Conservation (phyloP, 345 rosid species). For the Hibiscus mutabilis region DNA sequence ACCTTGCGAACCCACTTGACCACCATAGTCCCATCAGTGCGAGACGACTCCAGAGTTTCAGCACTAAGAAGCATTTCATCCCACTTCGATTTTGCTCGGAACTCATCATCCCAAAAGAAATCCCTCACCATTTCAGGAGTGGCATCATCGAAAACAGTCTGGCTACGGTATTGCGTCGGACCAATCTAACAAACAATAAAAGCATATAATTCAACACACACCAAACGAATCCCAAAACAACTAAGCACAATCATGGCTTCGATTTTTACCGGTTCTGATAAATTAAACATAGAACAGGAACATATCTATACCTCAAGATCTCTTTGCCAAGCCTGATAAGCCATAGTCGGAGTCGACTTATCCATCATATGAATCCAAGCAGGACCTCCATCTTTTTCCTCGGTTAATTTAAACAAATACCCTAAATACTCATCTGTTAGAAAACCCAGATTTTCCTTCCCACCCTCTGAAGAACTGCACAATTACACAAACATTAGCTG, state of each 20-base stretch:
- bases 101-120: slow-evolving; percentile 97
- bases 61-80: slow-evolving; percentile 83
- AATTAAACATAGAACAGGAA: neutral
- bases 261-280: neutral
- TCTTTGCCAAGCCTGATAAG: slow-evolving; percentile 90
- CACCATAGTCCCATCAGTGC: slow-evolving; percentile 62
- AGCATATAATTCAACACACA: slow-evolving; percentile 14
- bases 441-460: slow-evolving; percentile 28
- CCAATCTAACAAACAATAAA: slow-evolving; percentile 35
- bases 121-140: slow-evolving; percentile 87
- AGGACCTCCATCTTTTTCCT: slow-evolving; percentile 91
- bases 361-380: slow-evolving; percentile 98
- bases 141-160: slow-evolving; percentile 82
- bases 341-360: slow-evolving; percentile 58
- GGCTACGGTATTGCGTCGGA: slow-evolving; percentile 88
- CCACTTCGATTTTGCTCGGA: slow-evolving; percentile 58
- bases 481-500: neutral
- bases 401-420: slow-evolving; percentile 64
- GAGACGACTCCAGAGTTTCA: slow-evolving; percentile 55
- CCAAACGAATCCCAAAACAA: neutral
- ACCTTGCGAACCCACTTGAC: slow-evolving; percentile 98
- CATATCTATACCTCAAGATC: slow-evolving; percentile 58
- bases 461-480: slow-evolving; percentile 35
- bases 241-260: neutral
- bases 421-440: slow-evolving; percentile 61